Base-by-base conservation (phyloP, 805 yeast genomes). In the Sugiyamaella floridensis region DNA sequence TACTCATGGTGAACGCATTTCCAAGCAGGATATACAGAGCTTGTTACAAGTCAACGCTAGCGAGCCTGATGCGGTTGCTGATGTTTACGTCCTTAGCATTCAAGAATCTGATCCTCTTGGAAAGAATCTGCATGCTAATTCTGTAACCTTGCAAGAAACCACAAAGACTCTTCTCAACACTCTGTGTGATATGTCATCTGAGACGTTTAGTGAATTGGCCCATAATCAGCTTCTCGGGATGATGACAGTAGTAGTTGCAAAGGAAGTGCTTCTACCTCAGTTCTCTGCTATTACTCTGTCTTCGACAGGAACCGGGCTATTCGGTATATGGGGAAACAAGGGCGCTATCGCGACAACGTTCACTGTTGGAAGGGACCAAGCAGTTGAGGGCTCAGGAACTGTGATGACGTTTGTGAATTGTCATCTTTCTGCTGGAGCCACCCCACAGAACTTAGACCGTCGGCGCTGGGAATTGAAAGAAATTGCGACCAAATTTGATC, bases 241-340 rank as follows among this genome's bases (percentile, higher is more conserved):
- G 40, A 74, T 79, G 29, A 71, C 80, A 1, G 67, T 80, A 8
- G 61, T 79, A 11, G 61, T 79, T n/a, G 70, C 73, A 1, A 63
- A 63, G 15, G 54, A 60, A 2, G 61, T 64, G 3, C 47, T 76
- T 2, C 62, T 58, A 4, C 56, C 63, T 1, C 76, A 78, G 55
- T 66, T 80, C n/a, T 64, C 73, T 1, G 58, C 67, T 16, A 51
- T 79, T 5, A 63, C 65, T 16, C 68, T 70, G 4, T 65, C 71
- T 2, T 71, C 81, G 0, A 68, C 81, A 6, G 84, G 85, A 0
- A 75, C 85, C 0, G 85, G 85, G 0, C 72, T 80, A 41, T 61
- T 81, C 48, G 75, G 80, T 22, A 58, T 74, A 20, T 81, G 83
- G 79, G 85, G 83, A 15, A 81, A 81, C 64, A 81, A 81, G 59